Evolutionary conservation across 2,329 filamentous ascomycete species (phyloP).

Genomic region (Scedosporium dehoogii): DNA sequence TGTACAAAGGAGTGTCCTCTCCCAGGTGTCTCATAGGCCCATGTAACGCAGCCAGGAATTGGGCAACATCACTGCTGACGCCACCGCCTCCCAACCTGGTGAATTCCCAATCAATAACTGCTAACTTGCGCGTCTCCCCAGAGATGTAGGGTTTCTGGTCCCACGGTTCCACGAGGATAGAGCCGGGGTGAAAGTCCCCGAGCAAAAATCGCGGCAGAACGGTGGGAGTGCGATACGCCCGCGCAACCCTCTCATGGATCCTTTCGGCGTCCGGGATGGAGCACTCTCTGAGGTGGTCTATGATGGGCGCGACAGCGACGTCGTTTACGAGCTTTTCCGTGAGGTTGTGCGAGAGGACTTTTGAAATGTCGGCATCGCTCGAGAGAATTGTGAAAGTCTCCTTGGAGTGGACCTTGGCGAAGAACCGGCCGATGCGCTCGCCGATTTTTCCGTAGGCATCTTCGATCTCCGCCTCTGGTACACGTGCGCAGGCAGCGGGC

Average conservation of each 20-base stretch:
- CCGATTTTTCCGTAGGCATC: constrained; percentile 6
- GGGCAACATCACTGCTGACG: constrained; percentile 13
- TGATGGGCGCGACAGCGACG: constrained; percentile 11
- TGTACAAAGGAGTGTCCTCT: neutral
- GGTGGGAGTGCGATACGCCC: constrained; percentile 8
- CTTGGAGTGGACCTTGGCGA: constrained; percentile 9
- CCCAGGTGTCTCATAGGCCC: neutral
- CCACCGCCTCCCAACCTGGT: constrained; percentile 11
- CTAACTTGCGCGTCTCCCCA: neutral
- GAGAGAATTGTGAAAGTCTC: constrained; percentile 4
- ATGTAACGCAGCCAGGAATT: constrained; percentile 12
- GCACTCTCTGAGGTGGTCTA: constrained; percentile 5
- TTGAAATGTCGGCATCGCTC: neutral
- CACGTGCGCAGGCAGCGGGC: neutral
- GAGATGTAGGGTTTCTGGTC: constrained; percentile 9
- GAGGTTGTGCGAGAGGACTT: constrained; percentile 8
- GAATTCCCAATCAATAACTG: constrained; percentile 14
- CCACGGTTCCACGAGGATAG: constrained; percentile 10
- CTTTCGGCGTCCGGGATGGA: constrained; percentile 5
- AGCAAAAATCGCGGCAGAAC: constrained; percentile 9
- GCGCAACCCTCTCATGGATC: constrained; percentile 6
- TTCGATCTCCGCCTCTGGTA: neutral
- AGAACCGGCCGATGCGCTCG: constrained; percentile 7
- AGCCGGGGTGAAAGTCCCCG: constrained; percentile 13
- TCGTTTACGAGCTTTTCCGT: constrained; percentile 8